Conservation (phyloP, 1,284 basidiomycete species). For the Phylloboletellus chloephorus region DNA sequence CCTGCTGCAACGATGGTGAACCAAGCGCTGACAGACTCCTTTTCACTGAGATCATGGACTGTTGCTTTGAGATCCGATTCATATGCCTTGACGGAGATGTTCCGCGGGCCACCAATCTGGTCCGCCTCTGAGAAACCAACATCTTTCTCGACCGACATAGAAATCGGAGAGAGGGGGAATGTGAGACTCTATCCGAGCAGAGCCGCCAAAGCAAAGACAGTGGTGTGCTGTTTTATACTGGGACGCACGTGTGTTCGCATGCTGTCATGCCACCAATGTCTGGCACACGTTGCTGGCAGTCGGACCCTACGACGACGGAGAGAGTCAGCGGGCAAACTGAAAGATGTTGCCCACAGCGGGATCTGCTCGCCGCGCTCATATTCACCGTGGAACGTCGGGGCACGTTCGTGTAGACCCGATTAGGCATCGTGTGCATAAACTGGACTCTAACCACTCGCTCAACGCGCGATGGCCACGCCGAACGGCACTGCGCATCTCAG, state of each 20-base stretch:
- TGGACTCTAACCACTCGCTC: no score
- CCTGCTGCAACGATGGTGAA: constrained; percentile 61
- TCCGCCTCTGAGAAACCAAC: constrained; percentile 6
- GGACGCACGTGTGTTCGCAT: constrained; percentile 31
- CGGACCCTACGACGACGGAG: no score
- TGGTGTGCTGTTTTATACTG: constrained; percentile 23
- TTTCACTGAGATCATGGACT: constrained; percentile 29
- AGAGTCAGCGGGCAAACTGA: no score
- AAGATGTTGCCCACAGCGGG: no score
- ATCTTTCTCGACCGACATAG: constrained; percentile 28
- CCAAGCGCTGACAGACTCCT: constrained; percentile 47
- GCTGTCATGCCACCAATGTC: no score
- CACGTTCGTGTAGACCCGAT: no score
- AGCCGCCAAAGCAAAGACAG: background rate
- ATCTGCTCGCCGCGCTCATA: no score
- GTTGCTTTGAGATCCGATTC: constrained; percentile 24
- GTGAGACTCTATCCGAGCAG: constrained; percentile 1
- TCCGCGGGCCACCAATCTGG: constrained; percentile 10
- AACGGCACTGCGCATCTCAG: constrained; percentile 31
- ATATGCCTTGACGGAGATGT: constrained; percentile 23
- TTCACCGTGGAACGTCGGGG: no score
- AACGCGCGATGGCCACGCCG: constrained; percentile 28
- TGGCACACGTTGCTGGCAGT: no score
- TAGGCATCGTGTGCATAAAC: no score
- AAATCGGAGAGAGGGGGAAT: background rate